Percentiles rank a stretch among this genome's conserved stretches.
These are phyloP conservation scores for Nitzschia sp. DNA, from an alignment of 108 stramenopile genomes.

Conservation along the genomic window DNA sequence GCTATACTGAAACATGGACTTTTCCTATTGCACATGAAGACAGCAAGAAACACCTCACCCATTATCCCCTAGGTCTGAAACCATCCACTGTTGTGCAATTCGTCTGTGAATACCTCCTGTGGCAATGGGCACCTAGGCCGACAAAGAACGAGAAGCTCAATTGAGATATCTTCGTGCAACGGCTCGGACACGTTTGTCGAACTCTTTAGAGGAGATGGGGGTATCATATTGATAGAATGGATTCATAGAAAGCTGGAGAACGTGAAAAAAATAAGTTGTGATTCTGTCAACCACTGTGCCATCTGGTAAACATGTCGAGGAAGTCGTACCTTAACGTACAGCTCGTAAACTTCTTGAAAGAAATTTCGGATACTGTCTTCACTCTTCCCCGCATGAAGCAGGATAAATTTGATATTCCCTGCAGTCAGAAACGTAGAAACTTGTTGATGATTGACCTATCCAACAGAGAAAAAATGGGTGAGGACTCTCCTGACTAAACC, in stretches of 20 bases:
- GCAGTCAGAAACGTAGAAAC: slow-evolving; percentile 91
- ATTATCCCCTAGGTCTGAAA: no score
- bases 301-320: neutral
- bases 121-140: no score
- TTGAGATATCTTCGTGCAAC: slow-evolving; percentile 66
- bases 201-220: slow-evolving; percentile 80
- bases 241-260: slow-evolving; percentile 81
- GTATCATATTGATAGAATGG: slow-evolving; percentile 93
- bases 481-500: neutral
- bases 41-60: no score
- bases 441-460: slow-evolving; percentile 89
- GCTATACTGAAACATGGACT: no score
- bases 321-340: slow-evolving; percentile 87
- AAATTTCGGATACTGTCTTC: slow-evolving; percentile 88
- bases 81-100: no score
- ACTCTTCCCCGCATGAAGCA: slow-evolving; percentile 82
- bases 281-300: neutral
- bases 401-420: slow-evolving; percentile 88
- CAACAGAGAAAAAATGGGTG: neutral
- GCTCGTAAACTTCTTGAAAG: slow-evolving; percentile 90
- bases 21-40: no score
- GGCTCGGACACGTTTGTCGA: slow-evolving; percentile 80
- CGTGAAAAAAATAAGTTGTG: neutral
- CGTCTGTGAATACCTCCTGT: no score
- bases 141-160: neutral